Percentiles rank a stretch among this genome's conserved stretches.
phyloP scores from a whole-genome alignment of 2,329 filamentous ascomycete genomes.

The Daldinia sp. region DNA sequence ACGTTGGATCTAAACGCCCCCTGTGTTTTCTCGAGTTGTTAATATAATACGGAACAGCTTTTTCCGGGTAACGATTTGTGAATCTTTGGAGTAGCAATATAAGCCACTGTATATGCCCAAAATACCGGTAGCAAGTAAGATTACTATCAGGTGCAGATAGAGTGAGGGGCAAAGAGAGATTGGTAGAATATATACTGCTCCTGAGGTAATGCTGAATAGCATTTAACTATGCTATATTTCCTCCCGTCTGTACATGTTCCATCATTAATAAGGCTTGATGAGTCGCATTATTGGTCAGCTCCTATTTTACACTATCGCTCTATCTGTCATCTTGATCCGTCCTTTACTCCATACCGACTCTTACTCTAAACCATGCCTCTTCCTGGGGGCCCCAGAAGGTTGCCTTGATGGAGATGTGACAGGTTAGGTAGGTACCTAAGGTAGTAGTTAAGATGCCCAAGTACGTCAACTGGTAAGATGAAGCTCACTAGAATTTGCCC shows the following conservation, averaged over 20 bases:
- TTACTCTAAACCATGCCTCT: background rate
- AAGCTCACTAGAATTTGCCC: background rate
- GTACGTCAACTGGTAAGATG: background rate
- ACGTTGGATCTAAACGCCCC: no score
- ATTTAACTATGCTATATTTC: background rate
- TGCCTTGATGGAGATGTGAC: background rate
- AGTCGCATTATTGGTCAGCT: background rate
- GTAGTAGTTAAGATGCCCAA: background rate
- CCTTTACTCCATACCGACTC: background rate
- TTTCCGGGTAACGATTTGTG: background rate
- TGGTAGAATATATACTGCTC: background rate
- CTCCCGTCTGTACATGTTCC: background rate
- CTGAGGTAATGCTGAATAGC: background rate
- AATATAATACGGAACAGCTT: background rate
- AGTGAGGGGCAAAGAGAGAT: background rate
- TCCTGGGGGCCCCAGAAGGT: background rate
- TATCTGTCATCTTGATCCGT: background rate
- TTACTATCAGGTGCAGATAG: background rate
- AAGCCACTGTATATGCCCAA: background rate
- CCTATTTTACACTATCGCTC: background rate
- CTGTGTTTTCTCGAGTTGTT: background rate
- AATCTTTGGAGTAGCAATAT: background rate
- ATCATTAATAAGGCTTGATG: background rate
- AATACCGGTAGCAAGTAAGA: background rate
- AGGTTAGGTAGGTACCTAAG: background rate